phyloP scores from a whole-genome alignment of 1,139 yeast genomes.

The Geotrichum macrosporum region DNA sequence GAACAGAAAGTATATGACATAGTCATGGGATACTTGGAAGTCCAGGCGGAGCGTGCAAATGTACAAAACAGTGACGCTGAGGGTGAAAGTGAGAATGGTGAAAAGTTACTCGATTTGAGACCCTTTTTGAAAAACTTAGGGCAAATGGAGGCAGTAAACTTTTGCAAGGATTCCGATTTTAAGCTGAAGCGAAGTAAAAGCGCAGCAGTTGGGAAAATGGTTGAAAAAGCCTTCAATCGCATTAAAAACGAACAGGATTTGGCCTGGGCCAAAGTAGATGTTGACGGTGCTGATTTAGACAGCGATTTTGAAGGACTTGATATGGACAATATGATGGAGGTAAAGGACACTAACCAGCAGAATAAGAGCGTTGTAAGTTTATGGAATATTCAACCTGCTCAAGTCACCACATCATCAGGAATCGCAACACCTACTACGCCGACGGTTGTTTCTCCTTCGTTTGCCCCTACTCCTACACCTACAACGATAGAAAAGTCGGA shows the following conservation, averaged over 20 bases:
- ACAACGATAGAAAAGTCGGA: conserved; percentile 26
- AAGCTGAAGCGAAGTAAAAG: conserved; percentile 43
- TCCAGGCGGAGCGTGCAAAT: conserved; percentile 21
- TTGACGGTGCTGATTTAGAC: conserved; percentile 31
- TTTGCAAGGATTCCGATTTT: conserved; percentile 28
- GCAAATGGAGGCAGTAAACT: conserved; percentile 25
- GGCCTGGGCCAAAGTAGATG: conserved; percentile 30
- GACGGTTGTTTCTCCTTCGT: conserved; percentile 12
- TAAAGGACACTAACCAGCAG: conserved; percentile 48
- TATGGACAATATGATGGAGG: conserved; percentile 55
- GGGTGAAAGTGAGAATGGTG: conserved; percentile 17
- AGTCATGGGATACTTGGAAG: conserved; percentile 26
- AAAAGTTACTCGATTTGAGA: conserved; percentile 21
- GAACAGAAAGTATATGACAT: conserved; percentile 27
- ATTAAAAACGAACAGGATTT: conserved; percentile 45
- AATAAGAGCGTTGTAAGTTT: conserved; percentile 70
- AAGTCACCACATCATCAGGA: conserved; percentile 16
- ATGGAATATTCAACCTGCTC: conserved; percentile 48
- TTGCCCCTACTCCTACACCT: conserved; percentile 12
- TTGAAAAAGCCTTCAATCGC: conserved; percentile 50
- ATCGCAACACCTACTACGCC: conserved; percentile 20
- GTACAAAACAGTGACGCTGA: conserved; percentile 9
- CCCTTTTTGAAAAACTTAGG: conserved; percentile 22
- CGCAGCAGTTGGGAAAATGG: conserved; percentile 51
- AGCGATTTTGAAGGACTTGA: conserved; percentile 45